Base-by-base conservation (phyloP, 192 early-diverging fungal genomes). In the Linnemannia zychae region DNA sequence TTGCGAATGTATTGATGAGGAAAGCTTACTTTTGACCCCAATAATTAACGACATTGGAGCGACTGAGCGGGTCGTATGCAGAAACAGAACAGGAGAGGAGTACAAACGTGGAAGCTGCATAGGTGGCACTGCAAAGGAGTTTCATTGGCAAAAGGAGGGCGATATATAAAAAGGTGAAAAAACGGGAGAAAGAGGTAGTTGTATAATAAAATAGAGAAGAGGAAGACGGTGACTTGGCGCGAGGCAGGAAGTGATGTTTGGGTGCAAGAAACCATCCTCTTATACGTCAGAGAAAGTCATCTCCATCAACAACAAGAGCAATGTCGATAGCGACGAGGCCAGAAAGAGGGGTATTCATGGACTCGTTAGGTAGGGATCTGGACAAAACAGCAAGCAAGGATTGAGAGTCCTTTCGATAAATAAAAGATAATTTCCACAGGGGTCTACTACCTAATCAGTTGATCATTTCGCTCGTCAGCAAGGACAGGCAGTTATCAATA, bases 1-100 rank as follows among this genome's bases (percentile, higher is more conserved):
- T 17, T 24, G 57, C 3, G 57, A 63, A 63, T 15, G 28, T 15
- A 49, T 15, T 17, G 24, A n/a, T 13, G 9, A 31, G 1, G 2
- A 7, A 17, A 0, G 71, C 68, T 44, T 75, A 78, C 82, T 78
- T 74, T 84, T 84, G 82, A 28, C 82, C 82, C 82, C 82, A 84
- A 53, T 84, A 84, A 33, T 78, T 78, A 67, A 84, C 82, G 31
- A 84, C 76, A 12, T 84, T 84, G 50, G 66, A 31, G 66, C 50
- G 74, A 67, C 67, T 71, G 66, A 48, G 63, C 2, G 82, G 67
- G 38, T 78, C 65, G 38, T 78, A 84, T 28, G 76, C 76, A 18
- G 9, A 37, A 38, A 46, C 67, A 0, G 34, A 34, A 0, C 37
- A 69, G 40, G 16, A n/a, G 12, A 63, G 57, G 11, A 48, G 47